Conservation (phyloP, 2,329 filamentous ascomycete species). For the Dactylellina cionopaga region DNA sequence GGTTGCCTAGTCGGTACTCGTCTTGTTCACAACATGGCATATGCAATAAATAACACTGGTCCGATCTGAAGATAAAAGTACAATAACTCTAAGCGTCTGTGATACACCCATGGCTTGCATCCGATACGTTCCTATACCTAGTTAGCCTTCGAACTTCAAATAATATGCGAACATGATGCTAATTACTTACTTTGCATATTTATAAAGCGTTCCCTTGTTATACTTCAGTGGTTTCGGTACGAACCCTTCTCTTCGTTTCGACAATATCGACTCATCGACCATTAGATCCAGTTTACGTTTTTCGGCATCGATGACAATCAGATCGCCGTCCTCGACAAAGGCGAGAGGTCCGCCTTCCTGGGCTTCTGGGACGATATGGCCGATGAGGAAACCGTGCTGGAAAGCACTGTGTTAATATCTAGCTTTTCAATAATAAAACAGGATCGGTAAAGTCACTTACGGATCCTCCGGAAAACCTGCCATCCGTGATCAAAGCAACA, state of each 20-base stretch:
- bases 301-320: constrained; percentile 71
- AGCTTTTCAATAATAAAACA: neutral
- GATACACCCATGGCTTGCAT: constrained; percentile 70
- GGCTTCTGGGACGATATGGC: constrained; percentile 71
- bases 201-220: constrained; percentile 69
- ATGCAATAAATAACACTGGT: too few species aligned
- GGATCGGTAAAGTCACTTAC: too few species aligned
- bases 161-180: neutral
- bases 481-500: constrained; percentile 77
- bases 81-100: constrained; percentile 63
- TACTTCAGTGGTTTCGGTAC: constrained; percentile 68
- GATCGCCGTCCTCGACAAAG: constrained; percentile 69
- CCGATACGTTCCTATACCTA: constrained; percentile 64
- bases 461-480: constrained; percentile 69
- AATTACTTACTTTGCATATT: constrained; percentile 64
- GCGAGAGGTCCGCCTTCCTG: constrained; percentile 71
- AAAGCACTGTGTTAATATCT: neutral
- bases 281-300: constrained; percentile 66
- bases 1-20: too few species aligned
- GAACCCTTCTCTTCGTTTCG: constrained; percentile 65
- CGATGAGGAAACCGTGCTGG: constrained; percentile 70
- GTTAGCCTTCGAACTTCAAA: constrained; percentile 11
- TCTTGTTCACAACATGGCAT: too few species aligned
- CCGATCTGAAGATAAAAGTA: neutral
- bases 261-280: constrained; percentile 66